Base-by-base conservation (phyloP, 495 filamentous ascomycete species). In the Jackrogersella multiformis region DNA sequence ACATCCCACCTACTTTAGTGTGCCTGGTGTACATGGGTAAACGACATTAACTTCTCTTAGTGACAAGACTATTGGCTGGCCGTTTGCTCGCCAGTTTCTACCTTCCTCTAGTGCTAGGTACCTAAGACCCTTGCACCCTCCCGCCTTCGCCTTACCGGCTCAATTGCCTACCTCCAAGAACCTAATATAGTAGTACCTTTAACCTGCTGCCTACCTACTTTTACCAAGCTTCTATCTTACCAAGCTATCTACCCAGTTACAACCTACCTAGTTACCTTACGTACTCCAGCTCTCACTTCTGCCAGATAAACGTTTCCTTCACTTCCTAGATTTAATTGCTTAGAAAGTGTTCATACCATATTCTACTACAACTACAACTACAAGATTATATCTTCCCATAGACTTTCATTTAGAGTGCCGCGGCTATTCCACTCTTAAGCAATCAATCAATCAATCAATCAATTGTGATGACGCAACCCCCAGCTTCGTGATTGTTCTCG, bases 391-490 rank as follows among this genome's bases (percentile, higher is more conserved):
- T 26, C 18, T 21, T 20, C n/a, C 18, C 20, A 20, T 51, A 18
- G 9, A 18, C 32, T 23, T 51, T 51, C 44, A 7, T 21, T 61
- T 51, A 16, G 35, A 32, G 15, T 61, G 23, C 13, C 13, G 18
- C 49, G 5, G 32, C 42, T 10, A 42, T 32, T 30, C 35, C 21
- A 26, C 49, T 20, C n/a, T n/a, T n/a, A n/a, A n/a, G n/a, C n/a
- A n/a, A n/a, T n/a, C n/a, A n/a, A n/a, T n/a, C n/a, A n/a, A n/a
- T 44, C 6, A 55, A 1, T 21, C 35, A 51, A 42, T 15, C 15
- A 26, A 26, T 10, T 46, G 59, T 64, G 41, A 69, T 69, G 66
- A 64, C 66, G 66, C 60, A 69, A 69, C 61, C 52, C 42, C 41
- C 18, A 51, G 41, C 49, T 61, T 46, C 12, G 21, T 61, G 42